Conservation (phyloP, 2,329 filamentous ascomycete species). For the Neofusicoccum sp. region DNA sequence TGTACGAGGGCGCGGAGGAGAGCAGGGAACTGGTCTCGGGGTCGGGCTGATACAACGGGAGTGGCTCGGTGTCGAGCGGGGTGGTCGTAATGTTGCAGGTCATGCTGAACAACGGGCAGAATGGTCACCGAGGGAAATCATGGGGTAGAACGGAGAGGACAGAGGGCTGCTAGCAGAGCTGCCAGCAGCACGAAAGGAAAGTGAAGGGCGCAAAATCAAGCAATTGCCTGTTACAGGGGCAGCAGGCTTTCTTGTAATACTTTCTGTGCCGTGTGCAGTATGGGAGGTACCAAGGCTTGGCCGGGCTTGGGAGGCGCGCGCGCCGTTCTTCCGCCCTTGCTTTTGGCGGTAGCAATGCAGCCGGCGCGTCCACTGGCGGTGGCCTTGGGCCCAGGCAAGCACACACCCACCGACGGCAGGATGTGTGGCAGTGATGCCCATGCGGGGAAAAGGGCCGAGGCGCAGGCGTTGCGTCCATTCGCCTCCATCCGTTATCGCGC, state of each 20-base stretch:
- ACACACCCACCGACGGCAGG: too few species aligned
- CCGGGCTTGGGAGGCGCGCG: background rate
- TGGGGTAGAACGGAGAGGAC: background rate
- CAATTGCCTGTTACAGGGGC: slow-evolving; percentile 1
- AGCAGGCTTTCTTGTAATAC: slow-evolving; percentile 15
- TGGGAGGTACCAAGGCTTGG: slow-evolving; percentile 21
- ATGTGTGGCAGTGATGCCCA: background rate
- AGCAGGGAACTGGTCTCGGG: slow-evolving; percentile 67
- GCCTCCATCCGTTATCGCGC: background rate
- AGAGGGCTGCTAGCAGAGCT: background rate
- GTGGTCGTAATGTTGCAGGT: slow-evolving; percentile 29
- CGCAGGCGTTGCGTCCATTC: background rate
- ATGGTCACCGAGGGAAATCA: background rate
- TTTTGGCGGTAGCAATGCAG: background rate
- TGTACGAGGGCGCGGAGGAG: slow-evolving; percentile 63
- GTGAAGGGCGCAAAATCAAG: slow-evolving; percentile 8
- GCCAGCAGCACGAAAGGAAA: slow-evolving; percentile 3
- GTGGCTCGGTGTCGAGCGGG: slow-evolving; percentile 28
- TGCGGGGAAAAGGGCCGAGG: slow-evolving; percentile 13
- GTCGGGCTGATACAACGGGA: slow-evolving; percentile 44
- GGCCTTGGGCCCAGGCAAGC: too few species aligned
- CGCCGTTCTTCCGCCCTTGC: background rate
- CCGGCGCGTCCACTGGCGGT: background rate
- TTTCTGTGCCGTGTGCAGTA: slow-evolving; percentile 14
- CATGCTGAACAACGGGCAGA: slow-evolving; percentile 21